phyloP scores from a whole-genome alignment of 352 stramenopile genomes.

The Pythium aristosporum region DNA sequence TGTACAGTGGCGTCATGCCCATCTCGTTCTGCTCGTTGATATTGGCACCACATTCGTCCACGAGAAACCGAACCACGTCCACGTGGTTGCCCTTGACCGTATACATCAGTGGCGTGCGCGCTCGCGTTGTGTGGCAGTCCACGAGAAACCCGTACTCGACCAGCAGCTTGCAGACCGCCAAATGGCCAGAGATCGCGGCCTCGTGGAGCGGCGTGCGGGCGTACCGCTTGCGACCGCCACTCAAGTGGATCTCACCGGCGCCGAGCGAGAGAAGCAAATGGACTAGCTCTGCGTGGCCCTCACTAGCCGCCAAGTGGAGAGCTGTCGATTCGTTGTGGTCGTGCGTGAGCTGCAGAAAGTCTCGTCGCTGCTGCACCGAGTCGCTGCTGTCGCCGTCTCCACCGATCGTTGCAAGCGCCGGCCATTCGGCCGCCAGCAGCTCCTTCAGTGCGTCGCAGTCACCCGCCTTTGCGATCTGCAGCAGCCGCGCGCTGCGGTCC shows the following conservation, averaged over 20 bases:
- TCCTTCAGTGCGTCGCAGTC: conserved; percentile 33
- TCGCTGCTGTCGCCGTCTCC: background rate
- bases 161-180: conserved; percentile 47
- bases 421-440: conserved; percentile 29
- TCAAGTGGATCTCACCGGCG: conserved; percentile 60
- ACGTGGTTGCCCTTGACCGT: conserved; percentile 64
- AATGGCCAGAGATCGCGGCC: conserved; percentile 61
- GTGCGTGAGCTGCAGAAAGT: conserved; percentile 62
- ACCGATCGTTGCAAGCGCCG: background rate
- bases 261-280: conserved; percentile 40
- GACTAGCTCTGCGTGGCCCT: conserved; percentile 54
- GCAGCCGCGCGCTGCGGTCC: conserved; percentile 40
- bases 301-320: conserved; percentile 59
- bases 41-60: conserved; percentile 49
- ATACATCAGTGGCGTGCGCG: conserved; percentile 76
- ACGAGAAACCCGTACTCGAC: conserved; percentile 63
- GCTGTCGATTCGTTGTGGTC: conserved; percentile 68
- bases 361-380: conserved; percentile 21
- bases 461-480: conserved; percentile 50
- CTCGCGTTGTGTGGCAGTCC: conserved; percentile 76
- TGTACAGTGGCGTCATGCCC: conserved; percentile 71
- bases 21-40: conserved; percentile 82
- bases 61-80: conserved; percentile 42
- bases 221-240: conserved; percentile 61
- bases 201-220: conserved; percentile 74